Evolutionary conservation across 2,329 filamentous ascomycete genomes (phyloP), one percentile per base, ranked within the genome.

Genomic region (Botryosphaeria dothidea): DNA sequence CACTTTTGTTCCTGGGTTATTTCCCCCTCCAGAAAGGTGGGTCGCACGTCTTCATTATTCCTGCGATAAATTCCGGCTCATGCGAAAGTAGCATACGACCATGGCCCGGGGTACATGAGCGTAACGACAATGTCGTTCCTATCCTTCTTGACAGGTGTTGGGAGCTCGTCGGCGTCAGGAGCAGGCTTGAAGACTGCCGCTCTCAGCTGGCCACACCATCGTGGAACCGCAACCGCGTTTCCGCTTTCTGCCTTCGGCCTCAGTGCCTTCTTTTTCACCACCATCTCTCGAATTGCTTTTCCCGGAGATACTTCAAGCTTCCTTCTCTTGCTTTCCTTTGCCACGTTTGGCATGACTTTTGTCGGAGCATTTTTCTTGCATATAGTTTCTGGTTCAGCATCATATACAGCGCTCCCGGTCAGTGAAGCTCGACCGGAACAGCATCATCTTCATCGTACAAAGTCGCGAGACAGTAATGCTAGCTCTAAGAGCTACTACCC

Each of bases 211-310:
- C 94, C 94, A 13, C 86, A 90, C 66, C 90, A 96, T 75, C 88
- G 95, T 68, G 95, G 95, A 64, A 97, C 94, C 3, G 95, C 95
- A 5, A 98, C 95, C 5, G 93, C 93, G 1, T 95, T 98, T 71
- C 94, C 95, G 5, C 80, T 98, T 64, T 92, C 95, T 65, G 93
- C 92, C 3, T 98, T 98, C 74, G 95, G 95, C 3, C 81, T 99
- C 65, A 97, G 93, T 75, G 95, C 95, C 63, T 95, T 99, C 79
- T 96, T 98, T 82, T 99, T 97, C 80, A 94, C 95, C 0, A 84
- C 89, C 2, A 79, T 96, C 36, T 92, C 92, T 23, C 87, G 88
- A 19, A 74, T 96, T 52, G 81, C 92, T 45, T 93, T 97, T 73
- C 91, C 92, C 2, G 92, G 92, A 43, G 88, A 96, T 71, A 95